Base-by-base conservation (phyloP, 2,329 filamentous ascomycete species). In the Cordyceps tenuipes region DNA sequence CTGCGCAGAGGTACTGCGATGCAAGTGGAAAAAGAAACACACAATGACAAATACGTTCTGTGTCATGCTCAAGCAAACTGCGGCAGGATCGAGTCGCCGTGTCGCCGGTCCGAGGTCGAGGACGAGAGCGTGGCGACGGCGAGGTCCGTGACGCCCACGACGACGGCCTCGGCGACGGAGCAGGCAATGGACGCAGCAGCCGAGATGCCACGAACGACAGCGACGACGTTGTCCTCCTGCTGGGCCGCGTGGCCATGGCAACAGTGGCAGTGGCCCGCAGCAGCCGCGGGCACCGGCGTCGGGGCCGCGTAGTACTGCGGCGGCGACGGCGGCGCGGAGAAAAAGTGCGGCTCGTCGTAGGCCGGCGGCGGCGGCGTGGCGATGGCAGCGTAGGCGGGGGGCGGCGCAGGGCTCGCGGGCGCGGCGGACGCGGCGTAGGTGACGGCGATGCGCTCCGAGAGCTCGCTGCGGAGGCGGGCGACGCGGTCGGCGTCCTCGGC, bases 401-500 rank as follows among this genome's bases (percentile, higher is more conserved):
- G n/a, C n/a, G n/a, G 57, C 26, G 48, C 21, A 3, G 41, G 41
- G 36, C 51, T 60, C 19, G 51, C 12, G 2, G 51, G 15, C 49
- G 39, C 52, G 3, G 5, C 3, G 13, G 13, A 57, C 44, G 26
- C 13, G 29, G 29, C 29, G 29, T 3, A 9, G 26, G 19, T 12
- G 69, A 67, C 1, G 34, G n/a, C n/a, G 61, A 76, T 74, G 54
- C 75, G 71, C 66, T 82, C 80, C 21, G 74, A 73, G 31, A 77
- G 73, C 39, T 80, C 78, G 50, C 74, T 70, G 34, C 73, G 71
- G 9, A 76, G 73, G 29, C 78, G 71, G 19, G 73, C 72, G 7
- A 73, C 67, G 41, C 75, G 76, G 44, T 84, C 80, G 52, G 82
- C 79, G 19, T 79, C 77, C 65, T 89, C 86, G 23, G 83, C 76